Conservation (phyloP, 805 yeast genomes). For the Lipomyces chichibuensis region DNA sequence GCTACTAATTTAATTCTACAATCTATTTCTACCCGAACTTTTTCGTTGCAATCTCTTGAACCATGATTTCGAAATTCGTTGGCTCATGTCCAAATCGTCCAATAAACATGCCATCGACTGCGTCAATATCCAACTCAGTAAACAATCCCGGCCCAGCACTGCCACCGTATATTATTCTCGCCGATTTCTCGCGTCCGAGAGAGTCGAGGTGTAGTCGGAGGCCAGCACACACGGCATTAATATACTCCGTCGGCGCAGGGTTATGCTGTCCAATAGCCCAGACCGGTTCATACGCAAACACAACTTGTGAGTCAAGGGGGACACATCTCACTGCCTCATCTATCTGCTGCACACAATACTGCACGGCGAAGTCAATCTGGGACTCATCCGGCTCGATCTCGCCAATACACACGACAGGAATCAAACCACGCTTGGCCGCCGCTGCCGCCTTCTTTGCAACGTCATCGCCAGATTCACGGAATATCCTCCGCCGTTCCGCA, state of each 20-base stretch:
- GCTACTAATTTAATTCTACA: too few species aligned
- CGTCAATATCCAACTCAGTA: conserved; percentile 26
- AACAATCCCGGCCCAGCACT: conserved; percentile 41
- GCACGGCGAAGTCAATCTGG: conserved; percentile 29
- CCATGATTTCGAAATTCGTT: conserved; percentile 36
- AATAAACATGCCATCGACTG: conserved; percentile 40
- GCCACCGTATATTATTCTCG: conserved; percentile 41
- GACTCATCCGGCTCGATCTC: conserved; percentile 30
- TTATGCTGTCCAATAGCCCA: conserved; percentile 43
- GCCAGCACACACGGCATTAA: conserved; percentile 37
- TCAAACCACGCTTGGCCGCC: conserved; percentile 33
- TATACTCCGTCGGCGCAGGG: conserved; percentile 40
- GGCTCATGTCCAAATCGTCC: conserved; percentile 42
- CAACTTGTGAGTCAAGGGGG: conserved; percentile 17
- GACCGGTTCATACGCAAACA: conserved; percentile 43
- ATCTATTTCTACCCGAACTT: background rate
- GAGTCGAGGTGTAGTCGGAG: conserved; percentile 28
- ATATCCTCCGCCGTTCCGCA: conserved; percentile 40
- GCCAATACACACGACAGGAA: conserved; percentile 41
- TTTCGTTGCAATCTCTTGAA: conserved; percentile 29
- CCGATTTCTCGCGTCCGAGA: conserved; percentile 12
- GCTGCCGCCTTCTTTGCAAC: conserved; percentile 38
- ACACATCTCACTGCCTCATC: conserved; percentile 22
- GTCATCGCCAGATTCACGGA: conserved; percentile 39
- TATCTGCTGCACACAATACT: conserved; percentile 34